Conservation (phyloP, 2,329 filamentous ascomycete genomes). For the Aspergillus aculeatus region DNA sequence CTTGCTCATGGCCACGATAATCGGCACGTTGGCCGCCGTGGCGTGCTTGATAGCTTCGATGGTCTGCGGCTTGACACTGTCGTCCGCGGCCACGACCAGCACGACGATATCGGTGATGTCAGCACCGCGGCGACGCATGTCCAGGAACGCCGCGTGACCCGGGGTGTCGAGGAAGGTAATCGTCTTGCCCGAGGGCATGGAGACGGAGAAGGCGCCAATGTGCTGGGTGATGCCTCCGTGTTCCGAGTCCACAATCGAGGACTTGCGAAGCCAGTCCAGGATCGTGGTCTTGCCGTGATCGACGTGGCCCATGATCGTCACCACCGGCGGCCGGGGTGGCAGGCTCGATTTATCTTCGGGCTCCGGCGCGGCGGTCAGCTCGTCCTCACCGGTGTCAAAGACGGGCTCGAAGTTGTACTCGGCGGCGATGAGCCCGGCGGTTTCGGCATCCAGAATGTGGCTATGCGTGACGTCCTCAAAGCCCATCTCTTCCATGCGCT, state of each 20-base stretch:
- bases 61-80: constrained; percentile 96
- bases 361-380: constrained; percentile 69
- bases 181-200: constrained; percentile 77
- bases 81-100: constrained; percentile 91
- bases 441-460: constrained; percentile 86
- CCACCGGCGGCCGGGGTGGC: constrained; percentile 80
- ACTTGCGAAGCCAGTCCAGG: constrained; percentile 88
- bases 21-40: constrained; percentile 79
- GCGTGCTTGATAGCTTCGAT: constrained; percentile 95
- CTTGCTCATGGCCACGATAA: constrained; percentile 98
- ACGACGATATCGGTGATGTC: constrained; percentile 97
- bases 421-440: constrained; percentile 81
- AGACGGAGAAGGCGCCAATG: constrained; percentile 94
- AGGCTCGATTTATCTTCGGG: constrained; percentile 67
- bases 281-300: constrained; percentile 98
- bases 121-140: constrained; percentile 92
- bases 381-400: constrained; percentile 64
- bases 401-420: constrained; percentile 91
- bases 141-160: constrained; percentile 90
- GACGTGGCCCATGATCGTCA: constrained; percentile 99
- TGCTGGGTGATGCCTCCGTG: constrained; percentile 98
- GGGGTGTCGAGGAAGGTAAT: constrained; percentile 98
- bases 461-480: constrained; percentile 82
- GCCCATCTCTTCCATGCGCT: constrained; percentile 77
- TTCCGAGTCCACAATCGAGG: constrained; percentile 84